Evolutionary conservation across 192 early-diverging fungal species (phyloP).

Genomic region (Jimgerdemannia flammicorona): DNA sequence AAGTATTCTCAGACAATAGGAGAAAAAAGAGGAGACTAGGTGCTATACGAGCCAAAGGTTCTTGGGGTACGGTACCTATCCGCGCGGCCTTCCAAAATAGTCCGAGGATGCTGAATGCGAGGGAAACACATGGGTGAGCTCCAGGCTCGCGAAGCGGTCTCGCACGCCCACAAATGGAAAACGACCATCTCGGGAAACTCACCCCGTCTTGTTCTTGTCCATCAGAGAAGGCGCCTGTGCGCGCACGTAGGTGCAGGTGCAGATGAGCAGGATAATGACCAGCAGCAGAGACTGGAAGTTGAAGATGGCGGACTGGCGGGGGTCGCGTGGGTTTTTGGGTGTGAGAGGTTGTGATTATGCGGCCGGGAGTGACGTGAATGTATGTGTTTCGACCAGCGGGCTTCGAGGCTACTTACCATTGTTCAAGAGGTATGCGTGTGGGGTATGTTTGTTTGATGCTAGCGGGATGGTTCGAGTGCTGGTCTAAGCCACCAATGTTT

Average conservation of each 20-base stretch:
- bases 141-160: neutral
- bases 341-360: no score
- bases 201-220: conserved; percentile 88
- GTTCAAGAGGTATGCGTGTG: no score
- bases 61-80: conserved; percentile 55
- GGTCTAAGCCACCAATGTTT: no score
- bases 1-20: no score
- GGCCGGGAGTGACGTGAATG: no score
- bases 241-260: conserved; percentile 94
- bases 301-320: conserved; percentile 86
- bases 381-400: no score
- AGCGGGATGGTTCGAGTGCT: no score
- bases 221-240: conserved; percentile 84
- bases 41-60: neutral
- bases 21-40: neutral
- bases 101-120: conserved; percentile 59
- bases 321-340: no score
- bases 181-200: conserved; percentile 1
- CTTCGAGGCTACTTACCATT: no score
- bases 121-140: neutral
- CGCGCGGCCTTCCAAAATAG: conserved; percentile 95
- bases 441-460: no score
- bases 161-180: no score
- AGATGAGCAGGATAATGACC: conserved; percentile 89
- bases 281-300: conserved; percentile 92